phyloP scores from a whole-genome alignment of 2,329 filamentous ascomycete species.

The Penicillium sp. region DNA sequence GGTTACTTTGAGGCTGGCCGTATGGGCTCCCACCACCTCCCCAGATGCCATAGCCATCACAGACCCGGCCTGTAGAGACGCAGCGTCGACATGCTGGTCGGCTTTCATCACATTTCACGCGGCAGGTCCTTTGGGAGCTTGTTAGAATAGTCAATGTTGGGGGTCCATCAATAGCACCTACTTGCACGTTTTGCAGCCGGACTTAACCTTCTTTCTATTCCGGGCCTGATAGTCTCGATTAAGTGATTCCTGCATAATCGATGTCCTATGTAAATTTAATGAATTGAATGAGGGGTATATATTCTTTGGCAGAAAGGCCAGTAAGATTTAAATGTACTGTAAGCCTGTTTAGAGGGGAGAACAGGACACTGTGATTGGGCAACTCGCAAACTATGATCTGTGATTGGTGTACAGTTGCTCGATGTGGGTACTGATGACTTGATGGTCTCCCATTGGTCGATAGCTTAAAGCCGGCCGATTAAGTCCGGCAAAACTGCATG shows the following conservation, averaged over 20 bases:
- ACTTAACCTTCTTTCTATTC: constrained; percentile 20
- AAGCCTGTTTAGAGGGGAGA: background rate
- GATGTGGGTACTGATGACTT: background rate
- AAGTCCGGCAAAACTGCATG: background rate
- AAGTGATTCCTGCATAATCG: background rate
- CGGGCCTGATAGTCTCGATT: constrained; percentile 29
- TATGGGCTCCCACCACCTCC: constrained; percentile 36
- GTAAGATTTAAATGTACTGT: background rate
- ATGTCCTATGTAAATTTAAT: background rate
- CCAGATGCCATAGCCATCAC: constrained; percentile 47
- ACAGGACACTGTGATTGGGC: constrained; percentile 8
- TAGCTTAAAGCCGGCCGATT: background rate
- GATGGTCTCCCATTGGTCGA: background rate
- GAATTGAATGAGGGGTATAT: background rate
- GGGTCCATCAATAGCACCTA: constrained; percentile 10
- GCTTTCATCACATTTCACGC: constrained; percentile 41
- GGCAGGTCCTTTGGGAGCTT: constrained; percentile 20
- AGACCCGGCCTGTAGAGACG: constrained; percentile 35
- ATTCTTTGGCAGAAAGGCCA: background rate
- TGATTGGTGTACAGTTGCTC: background rate
- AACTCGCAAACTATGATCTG: constrained; percentile 1
- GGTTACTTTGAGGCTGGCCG: constrained; percentile 17
- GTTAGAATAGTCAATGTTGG: background rate
- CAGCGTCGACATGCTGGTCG: constrained; percentile 39
- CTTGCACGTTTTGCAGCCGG: constrained; percentile 36